Evolutionary conservation across 768 basidiomycete genomes (phyloP), one percentile per base, ranked within the genome.

Genomic region (Pleurotus eryngii): DNA sequence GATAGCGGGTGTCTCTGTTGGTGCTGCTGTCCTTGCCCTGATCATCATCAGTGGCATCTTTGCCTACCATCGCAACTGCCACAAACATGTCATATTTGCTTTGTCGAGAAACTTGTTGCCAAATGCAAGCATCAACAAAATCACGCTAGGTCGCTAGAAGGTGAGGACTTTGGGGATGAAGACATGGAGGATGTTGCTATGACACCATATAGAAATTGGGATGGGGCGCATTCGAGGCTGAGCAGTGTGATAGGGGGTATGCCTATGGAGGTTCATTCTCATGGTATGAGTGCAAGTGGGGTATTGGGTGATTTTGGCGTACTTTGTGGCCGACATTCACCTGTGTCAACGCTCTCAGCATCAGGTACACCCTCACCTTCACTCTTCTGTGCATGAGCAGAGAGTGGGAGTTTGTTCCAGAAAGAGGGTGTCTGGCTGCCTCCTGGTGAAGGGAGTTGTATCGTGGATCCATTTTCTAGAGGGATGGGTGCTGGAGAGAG

Each of bases 341-440:
- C 30, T 14, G 24, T 17, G 9, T 46, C 49, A 15, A 43, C 9
- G 22, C 42, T 38, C 15, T 48, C 54, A 17, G 58, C 53, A 48
- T 4, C 27, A 8, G 18, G 30, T n/a, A 46, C 45, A 6, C 12
- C 58, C 1, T 72, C 75, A 0, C 74, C 72, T 0, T 71, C 75
- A 5, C 63, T 77, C 24, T 66, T 76, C 46, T 73, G 73, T 27
- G 66, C 76, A 3, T 68, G 75, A 5, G 71, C 79, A 1, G 78
- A 79, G 37, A 65, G 73, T 3, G 79, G 78, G 1, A 80, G 79
- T 0, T 70, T 78, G 35, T 81, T 81, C 64, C 69, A 71, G 12
- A 81, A 81, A 50, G 76, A 80, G 38, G 66, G 62, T 12, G 72
- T 79, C 0, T 79, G 76, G 74, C 72, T 72, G 1, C 76, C 76